These are phyloP conservation scores for Verticillium tricorpus DNA, from an alignment of 2,329 filamentous ascomycete genomes.

Conservation along the genomic window DNA sequence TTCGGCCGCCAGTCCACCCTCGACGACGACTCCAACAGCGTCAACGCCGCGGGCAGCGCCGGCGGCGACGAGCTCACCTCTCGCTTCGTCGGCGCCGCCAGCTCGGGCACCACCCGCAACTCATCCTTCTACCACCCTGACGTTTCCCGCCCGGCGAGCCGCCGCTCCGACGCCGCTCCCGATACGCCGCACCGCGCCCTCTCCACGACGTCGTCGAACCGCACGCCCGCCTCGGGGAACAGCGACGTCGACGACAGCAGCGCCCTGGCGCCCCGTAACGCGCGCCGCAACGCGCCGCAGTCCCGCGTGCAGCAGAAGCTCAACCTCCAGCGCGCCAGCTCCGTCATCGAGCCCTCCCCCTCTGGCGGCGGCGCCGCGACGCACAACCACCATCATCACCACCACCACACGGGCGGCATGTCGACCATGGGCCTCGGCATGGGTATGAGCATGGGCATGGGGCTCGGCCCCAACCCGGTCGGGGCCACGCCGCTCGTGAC, in stretches of 20 bases:
- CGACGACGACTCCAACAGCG: constrained; percentile 27
- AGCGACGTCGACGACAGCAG: constrained; percentile 36
- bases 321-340: constrained; percentile 69
- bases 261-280: constrained; percentile 41
- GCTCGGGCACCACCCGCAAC: constrained; percentile 44
- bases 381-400: neutral
- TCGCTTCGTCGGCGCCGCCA: constrained; percentile 51
- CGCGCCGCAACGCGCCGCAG: constrained; percentile 36
- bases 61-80: constrained; percentile 42
- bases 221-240: constrained; percentile 8
- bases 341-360: constrained; percentile 63
- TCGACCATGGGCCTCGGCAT: constrained; percentile 16
- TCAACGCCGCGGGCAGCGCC: constrained; percentile 9
- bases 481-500: constrained; percentile 45
- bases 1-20: constrained; percentile 33
- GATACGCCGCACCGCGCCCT: constrained; percentile 25
- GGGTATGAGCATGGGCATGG: constrained; percentile 14
- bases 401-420: constrained; percentile 14
- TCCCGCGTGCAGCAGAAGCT: constrained; percentile 73
- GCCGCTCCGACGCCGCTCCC: constrained; percentile 27
- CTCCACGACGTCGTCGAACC: constrained; percentile 19
- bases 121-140: constrained; percentile 46
- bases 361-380: constrained; percentile 17
- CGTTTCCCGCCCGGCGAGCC: constrained; percentile 18
- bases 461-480: constrained; percentile 28